phyloP scores from a whole-genome alignment of 192 early-diverging fungal species.

The Piromyces finnis region DNA sequence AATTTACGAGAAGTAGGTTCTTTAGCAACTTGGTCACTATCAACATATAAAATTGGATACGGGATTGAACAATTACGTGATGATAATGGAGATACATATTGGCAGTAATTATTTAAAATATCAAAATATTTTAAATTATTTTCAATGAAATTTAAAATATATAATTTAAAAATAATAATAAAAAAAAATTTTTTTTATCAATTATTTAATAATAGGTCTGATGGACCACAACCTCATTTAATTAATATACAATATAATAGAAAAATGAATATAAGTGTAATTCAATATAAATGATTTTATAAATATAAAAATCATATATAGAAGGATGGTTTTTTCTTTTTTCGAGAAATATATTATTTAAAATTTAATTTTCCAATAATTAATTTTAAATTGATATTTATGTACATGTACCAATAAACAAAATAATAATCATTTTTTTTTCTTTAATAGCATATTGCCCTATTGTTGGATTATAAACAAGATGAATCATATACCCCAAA shows the following conservation, averaged over 20 bases:
- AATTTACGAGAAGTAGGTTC: constrained; percentile 31
- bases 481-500: constrained; percentile 74
- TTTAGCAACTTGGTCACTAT: constrained; percentile 47
- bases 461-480: constrained; percentile 51
- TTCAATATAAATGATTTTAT: constrained; percentile 3
- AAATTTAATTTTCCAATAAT: too few relatives aligned
- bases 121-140: too few relatives aligned
- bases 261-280: constrained; percentile 34
- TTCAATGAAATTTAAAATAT: too few relatives aligned
- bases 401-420: too few relatives aligned
- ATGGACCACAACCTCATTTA: constrained; percentile 53
- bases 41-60: constrained; percentile 38
- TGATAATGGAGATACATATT: constrained; percentile 49
- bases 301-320: too few relatives aligned
- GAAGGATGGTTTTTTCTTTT: too few relatives aligned
- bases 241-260: constrained; percentile 54
- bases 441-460: constrained; percentile 27
- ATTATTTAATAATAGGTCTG: constrained; percentile 22
- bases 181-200: too few relatives aligned
- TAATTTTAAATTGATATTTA: too few relatives aligned
- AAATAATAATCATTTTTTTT: too few relatives aligned
- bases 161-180: too few relatives aligned
- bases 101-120: constrained; percentile 56
- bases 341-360: too few relatives aligned
- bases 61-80: constrained; percentile 46